Conservation (phyloP, 169 alveolate species). For the Plasmodium reichenowi region DNA sequence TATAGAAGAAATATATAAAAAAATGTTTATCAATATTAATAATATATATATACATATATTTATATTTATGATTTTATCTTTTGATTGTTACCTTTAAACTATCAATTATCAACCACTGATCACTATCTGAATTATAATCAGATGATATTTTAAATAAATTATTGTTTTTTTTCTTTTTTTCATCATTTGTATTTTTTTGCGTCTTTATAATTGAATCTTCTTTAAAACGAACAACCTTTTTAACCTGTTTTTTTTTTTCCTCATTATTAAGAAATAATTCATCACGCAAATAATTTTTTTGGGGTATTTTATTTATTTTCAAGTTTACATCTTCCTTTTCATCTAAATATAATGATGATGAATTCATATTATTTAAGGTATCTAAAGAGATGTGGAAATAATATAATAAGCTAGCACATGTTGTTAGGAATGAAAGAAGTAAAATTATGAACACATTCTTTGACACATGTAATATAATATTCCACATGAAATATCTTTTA, state of each 20-base stretch:
- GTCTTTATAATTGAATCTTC: slow-evolving; percentile 13
- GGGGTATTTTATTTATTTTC: slow-evolving; percentile 13
- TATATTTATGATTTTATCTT: not conserved
- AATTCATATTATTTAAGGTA: slow-evolving; percentile 37
- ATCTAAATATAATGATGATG: slow-evolving; percentile 18
- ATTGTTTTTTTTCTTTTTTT: slow-evolving; percentile 26
- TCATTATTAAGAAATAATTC: slow-evolving; percentile 17
- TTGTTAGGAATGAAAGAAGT: slow-evolving; percentile 61
- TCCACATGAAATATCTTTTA: slow-evolving; percentile 71
- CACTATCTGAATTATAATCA: slow-evolving; percentile 58
- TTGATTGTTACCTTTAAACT: slow-evolving; percentile 59
- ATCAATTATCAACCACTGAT: slow-evolving; percentile 74
- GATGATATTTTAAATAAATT: slow-evolving; percentile 33
- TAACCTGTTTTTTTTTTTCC: slow-evolving; percentile 20
- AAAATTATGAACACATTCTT: slow-evolving; percentile 56
- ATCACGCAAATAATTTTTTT: slow-evolving; percentile 16
- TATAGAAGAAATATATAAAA: too few species aligned
- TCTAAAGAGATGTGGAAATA: slow-evolving; percentile 50
- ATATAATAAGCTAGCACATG: slow-evolving; percentile 55
- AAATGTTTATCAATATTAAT: not conserved
- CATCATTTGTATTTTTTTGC: slow-evolving; percentile 22
- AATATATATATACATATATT: not conserved
- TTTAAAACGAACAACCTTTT: slow-evolving; percentile 68
- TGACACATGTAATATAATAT: slow-evolving; percentile 55
- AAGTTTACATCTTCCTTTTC: slow-evolving; percentile 44